Percentiles rank a stretch among this genome's conserved stretches.
These are phyloP conservation scores for Pseudozyma sp. DNA, from an alignment of 1,284 basidiomycete species.

Conservation along the genomic window DNA sequence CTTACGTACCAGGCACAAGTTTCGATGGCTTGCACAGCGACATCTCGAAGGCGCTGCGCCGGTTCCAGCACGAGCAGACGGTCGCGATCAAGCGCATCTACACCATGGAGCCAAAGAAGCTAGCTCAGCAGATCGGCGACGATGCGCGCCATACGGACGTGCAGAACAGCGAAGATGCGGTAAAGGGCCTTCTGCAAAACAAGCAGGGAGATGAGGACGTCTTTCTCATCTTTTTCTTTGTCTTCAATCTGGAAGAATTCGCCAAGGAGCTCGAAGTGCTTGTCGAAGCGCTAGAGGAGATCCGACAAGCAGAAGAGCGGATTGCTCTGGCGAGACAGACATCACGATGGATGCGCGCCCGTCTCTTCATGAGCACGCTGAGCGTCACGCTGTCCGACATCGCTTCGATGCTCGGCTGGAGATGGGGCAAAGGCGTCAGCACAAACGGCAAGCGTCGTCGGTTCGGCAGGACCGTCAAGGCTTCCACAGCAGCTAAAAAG, in stretches of 20 bases:
- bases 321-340: constrained; percentile 42
- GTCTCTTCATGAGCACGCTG: constrained; percentile 26
- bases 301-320: constrained; percentile 48
- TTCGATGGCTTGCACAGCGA: constrained; percentile 52
- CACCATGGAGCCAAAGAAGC: constrained; percentile 57
- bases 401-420: constrained; percentile 37
- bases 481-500: constrained; percentile 46
- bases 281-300: constrained; percentile 47
- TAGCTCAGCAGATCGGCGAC: constrained; percentile 9
- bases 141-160: neutral
- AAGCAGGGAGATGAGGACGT: constrained; percentile 57
- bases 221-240: constrained; percentile 64
- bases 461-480: constrained; percentile 6
- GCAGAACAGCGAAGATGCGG: constrained; percentile 1
- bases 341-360: constrained; percentile 32
- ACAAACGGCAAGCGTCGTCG: neutral
- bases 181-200: constrained; percentile 17
- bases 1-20: constrained; percentile 33
- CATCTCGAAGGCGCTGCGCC: constrained; percentile 44
- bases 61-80: constrained; percentile 63
- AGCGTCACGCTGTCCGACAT: constrained; percentile 23
- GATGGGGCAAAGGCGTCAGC: constrained; percentile 15
- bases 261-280: constrained; percentile 54
- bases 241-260: constrained; percentile 65
- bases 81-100: constrained; percentile 63